phyloP scores from a whole-genome alignment of 257 asterid genomes.

The Ilex asprella region DNA sequence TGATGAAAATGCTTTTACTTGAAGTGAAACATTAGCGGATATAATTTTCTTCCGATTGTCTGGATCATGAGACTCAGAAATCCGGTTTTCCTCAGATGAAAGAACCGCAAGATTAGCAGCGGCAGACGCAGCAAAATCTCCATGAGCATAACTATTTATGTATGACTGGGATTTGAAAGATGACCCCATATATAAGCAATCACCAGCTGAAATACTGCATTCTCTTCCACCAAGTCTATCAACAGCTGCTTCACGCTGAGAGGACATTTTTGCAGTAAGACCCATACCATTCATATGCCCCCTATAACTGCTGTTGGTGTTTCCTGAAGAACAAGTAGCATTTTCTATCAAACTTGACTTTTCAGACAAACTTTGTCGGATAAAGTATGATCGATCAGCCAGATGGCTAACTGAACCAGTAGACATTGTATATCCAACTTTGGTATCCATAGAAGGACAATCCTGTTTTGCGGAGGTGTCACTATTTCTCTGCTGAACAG shows the following conservation, averaged over 20 bases:
- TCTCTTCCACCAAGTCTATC: slow-evolving; percentile 21
- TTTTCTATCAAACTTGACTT: slow-evolving; percentile 23
- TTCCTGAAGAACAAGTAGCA: slow-evolving; percentile 19
- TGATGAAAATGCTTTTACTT: slow-evolving; percentile 68
- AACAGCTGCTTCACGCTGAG: slow-evolving; percentile 15
- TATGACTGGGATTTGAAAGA: slow-evolving; percentile 57
- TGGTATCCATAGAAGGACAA: slow-evolving; percentile 12
- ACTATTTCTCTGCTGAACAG: slow-evolving; percentile 13
- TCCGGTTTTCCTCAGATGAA: slow-evolving; percentile 57
- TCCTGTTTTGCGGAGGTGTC: slow-evolving; percentile 15
- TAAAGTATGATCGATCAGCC: slow-evolving; percentile 21
- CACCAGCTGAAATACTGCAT: slow-evolving; percentile 12
- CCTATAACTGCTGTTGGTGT: slow-evolving; percentile 15
- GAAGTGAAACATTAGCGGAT: slow-evolving; percentile 49
- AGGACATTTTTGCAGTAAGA: slow-evolving; percentile 17
- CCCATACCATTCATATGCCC: slow-evolving; percentile 22
- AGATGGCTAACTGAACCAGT: slow-evolving; percentile 24
- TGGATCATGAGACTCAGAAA: slow-evolving; percentile 31
- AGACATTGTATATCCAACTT: slow-evolving; percentile 17
- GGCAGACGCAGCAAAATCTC: slow-evolving; percentile 86
- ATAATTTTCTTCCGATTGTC: slow-evolving; percentile 43
- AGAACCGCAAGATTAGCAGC: slow-evolving; percentile 71
- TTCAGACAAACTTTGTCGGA: slow-evolving; percentile 22
- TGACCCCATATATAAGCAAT: slow-evolving; percentile 47
- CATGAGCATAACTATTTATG: slow-evolving; percentile 64